Percentiles rank a stretch among this genome's conserved stretches.
phyloP scores from a whole-genome alignment of 169 alveolate genomes.

The Theileria luwenshuni region DNA sequence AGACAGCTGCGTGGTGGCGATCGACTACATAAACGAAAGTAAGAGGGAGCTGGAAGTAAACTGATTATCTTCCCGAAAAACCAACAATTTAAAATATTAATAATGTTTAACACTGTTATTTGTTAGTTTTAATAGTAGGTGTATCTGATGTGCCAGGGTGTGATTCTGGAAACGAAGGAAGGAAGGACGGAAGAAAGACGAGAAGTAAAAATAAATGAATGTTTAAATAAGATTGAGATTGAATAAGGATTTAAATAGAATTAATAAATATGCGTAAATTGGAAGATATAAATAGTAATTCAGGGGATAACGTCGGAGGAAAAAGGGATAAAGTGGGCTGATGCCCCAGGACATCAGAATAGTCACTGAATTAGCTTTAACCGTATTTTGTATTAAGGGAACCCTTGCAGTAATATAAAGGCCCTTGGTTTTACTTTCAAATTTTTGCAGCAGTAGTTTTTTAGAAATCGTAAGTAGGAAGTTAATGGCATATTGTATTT shows the following conservation, averaged over 20 bases:
- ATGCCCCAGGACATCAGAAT: not conserved
- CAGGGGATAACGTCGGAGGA: not conserved
- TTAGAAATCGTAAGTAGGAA: too few species aligned
- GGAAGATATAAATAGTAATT: not conserved
- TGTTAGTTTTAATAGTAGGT: too few species aligned
- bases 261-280: not conserved
- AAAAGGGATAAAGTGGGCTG: not conserved
- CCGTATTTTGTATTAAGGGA: not conserved
- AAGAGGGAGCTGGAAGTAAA: conserved; percentile 1
- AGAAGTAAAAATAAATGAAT: not conserved
- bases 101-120: too few species aligned
- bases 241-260: not conserved
- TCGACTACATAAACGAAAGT: conserved; percentile 49
- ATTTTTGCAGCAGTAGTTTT: too few species aligned
- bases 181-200: not conserved
- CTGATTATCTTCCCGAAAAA: not conserved
- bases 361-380: not conserved
- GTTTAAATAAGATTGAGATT: not conserved
- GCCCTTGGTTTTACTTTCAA: not conserved
- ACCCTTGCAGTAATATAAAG: not conserved
- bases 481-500: too few species aligned
- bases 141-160: too few species aligned
- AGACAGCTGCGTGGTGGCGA: conserved; percentile 68
- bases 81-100: not conserved
- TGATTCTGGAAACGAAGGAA: not conserved